phyloP scores from a whole-genome alignment of 2,329 filamentous ascomycete species.

The Fusarium foetens region DNA sequence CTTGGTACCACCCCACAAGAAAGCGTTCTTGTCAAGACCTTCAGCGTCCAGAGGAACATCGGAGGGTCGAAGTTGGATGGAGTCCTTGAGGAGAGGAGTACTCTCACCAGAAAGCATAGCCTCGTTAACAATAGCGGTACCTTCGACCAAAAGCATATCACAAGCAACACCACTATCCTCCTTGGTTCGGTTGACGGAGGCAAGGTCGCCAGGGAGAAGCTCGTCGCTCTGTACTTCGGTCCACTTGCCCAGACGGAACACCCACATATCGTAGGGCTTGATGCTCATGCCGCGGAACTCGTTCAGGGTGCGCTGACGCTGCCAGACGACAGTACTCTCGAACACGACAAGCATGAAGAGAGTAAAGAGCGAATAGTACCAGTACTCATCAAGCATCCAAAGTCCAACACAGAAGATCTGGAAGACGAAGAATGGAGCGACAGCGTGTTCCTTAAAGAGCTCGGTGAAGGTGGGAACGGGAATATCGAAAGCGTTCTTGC shows the following conservation, averaged over 20 bases:
- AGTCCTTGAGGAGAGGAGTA: slow-evolving; percentile 96
- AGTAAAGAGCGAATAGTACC: slow-evolving; percentile 99
- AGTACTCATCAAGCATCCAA: slow-evolving; percentile 99
- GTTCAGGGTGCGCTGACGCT: slow-evolving; percentile 91
- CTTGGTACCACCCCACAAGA: slow-evolving; percentile 97
- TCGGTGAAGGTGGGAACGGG: slow-evolving; percentile 95
- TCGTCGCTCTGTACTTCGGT: slow-evolving; percentile 88
- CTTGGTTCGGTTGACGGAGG: slow-evolving; percentile 92
- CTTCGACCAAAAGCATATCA: slow-evolving; percentile 95
- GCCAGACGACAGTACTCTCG: slow-evolving; percentile 99
- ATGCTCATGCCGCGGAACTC: slow-evolving; percentile 99
- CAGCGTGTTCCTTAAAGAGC: slow-evolving; percentile 97
- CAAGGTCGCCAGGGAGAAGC: slow-evolving; percentile 90
- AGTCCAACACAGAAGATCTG: slow-evolving; percentile 98
- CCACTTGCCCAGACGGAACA: slow-evolving; percentile 89
- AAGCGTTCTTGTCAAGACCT: slow-evolving; percentile 94
- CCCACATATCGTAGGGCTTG: slow-evolving; percentile 96
- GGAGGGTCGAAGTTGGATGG: slow-evolving; percentile 85
- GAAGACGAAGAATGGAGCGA: slow-evolving; percentile 99
- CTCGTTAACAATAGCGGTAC: slow-evolving; percentile 97
- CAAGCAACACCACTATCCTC: slow-evolving; percentile 97
- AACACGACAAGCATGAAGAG: slow-evolving; percentile 98
- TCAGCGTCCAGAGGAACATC: slow-evolving; percentile 86
- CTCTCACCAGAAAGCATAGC: slow-evolving; percentile 99
- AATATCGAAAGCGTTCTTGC: slow-evolving; percentile 95